Conservation (phyloP, 2,329 filamentous ascomycete genomes). For the Elsinoe fawcettii region DNA sequence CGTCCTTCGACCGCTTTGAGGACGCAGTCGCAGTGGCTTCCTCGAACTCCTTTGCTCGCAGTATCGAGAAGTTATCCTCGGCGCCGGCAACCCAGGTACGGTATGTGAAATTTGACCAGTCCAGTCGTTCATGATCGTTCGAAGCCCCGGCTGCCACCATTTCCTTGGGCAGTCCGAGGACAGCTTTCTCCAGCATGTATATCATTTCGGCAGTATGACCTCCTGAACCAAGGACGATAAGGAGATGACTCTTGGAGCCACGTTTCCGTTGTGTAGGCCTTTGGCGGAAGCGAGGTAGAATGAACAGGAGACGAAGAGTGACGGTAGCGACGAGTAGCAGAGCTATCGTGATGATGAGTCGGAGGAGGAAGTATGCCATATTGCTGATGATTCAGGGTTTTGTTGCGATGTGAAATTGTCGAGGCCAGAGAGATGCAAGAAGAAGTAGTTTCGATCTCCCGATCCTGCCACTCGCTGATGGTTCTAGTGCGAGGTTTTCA, state of each 20-base stretch:
- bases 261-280: constrained; percentile 19
- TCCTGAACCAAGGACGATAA: constrained; percentile 83
- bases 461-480: too few species aligned
- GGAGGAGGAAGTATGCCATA: background rate
- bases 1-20: constrained; percentile 17
- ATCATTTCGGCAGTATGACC: constrained; percentile 96
- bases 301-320: background rate
- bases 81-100: constrained; percentile 75
- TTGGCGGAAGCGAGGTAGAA: constrained; percentile 8
- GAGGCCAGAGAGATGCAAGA: too few species aligned
- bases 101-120: constrained; percentile 43
- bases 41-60: constrained; percentile 59
- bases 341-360: background rate
- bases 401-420: too few species aligned
- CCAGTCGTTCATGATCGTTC: constrained; percentile 31
- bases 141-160: background rate
- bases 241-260: constrained; percentile 48
- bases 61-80: constrained; percentile 64
- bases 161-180: constrained; percentile 20
- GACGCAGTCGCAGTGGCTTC: constrained; percentile 24
- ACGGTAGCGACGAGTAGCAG: background rate
- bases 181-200: constrained; percentile 62
- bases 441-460: too few species aligned
- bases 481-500: too few species aligned
- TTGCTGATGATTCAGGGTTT: background rate